phyloP scores from a whole-genome alignment of 108 stramenopile genomes.

The Cyclotella distinguenda region DNA sequence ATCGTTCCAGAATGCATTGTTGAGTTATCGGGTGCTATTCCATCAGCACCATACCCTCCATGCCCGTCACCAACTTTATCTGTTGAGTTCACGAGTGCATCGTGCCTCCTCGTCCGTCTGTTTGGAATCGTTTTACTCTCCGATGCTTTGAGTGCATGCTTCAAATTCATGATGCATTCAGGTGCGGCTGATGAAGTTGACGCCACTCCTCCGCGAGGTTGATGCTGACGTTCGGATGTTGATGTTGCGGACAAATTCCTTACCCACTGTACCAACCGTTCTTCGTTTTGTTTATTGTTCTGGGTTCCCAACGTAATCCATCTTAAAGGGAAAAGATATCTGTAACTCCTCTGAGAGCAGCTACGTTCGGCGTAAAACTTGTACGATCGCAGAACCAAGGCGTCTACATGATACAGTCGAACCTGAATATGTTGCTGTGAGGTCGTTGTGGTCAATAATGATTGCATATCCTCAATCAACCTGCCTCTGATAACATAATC shows the following conservation, averaged over 20 bases:
- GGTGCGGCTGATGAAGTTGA: slow-evolving; percentile 17
- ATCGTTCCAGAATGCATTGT: slow-evolving; percentile 13
- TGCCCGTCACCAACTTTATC: neutral
- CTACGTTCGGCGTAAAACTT: slow-evolving; percentile 69
- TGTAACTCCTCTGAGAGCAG: slow-evolving; percentile 68
- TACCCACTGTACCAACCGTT: slow-evolving; percentile 5
- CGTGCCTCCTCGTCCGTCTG: slow-evolving; percentile 19
- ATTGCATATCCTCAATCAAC: slow-evolving; percentile 26
- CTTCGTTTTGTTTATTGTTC: slow-evolving; percentile 13
- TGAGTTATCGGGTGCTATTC: neutral
- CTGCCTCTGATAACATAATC: slow-evolving; percentile 22
- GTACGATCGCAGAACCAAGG: slow-evolving; percentile 35
- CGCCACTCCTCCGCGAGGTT: neutral
- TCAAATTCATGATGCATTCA: slow-evolving; percentile 31
- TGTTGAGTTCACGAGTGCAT: neutral
- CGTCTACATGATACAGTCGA: slow-evolving; percentile 33
- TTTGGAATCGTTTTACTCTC: slow-evolving; percentile 39
- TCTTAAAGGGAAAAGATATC: slow-evolving; percentile 62
- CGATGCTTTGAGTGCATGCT: slow-evolving; percentile 36
- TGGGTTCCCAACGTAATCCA: slow-evolving; percentile 54
- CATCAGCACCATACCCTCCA: neutral
- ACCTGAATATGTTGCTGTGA: slow-evolving; percentile 3
- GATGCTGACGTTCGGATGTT: slow-evolving; percentile 3
- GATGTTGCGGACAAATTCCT: slow-evolving; percentile 11
- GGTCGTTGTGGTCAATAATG: neutral